Evolutionary conservation across 495 filamentous ascomycete species (phyloP).

Genomic region (Copromyces sp.): DNA sequence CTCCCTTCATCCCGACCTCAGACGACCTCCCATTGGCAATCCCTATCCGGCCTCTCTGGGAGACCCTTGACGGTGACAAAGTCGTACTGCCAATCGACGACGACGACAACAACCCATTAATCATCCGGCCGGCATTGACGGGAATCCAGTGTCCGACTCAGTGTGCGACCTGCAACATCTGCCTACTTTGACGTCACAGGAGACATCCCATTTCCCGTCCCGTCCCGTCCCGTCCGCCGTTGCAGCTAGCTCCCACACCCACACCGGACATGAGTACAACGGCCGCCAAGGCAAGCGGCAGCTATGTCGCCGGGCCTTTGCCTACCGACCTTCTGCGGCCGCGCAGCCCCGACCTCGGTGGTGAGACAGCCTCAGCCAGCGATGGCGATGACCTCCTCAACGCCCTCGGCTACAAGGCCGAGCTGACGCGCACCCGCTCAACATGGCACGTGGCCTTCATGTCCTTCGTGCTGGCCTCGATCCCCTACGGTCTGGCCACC

Average conservation of each 20-base stretch:
- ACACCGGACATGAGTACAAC: background rate
- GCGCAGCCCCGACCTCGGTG: background rate
- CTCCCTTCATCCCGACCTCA: background rate
- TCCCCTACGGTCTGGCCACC: slow-evolving; percentile 59
- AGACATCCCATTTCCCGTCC: background rate
- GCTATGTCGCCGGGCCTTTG: background rate
- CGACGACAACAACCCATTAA: background rate
- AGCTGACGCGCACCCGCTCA: slow-evolving; percentile 40
- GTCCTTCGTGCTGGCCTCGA: slow-evolving; percentile 44
- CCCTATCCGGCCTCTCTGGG: background rate
- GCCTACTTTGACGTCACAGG: background rate
- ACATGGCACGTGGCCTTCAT: slow-evolving; percentile 49
- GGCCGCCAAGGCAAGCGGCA: background rate
- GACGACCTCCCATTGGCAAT: background rate
- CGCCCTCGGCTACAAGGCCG: slow-evolving; percentile 43
- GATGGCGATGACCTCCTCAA: slow-evolving; percentile 39
- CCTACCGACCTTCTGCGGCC: background rate
- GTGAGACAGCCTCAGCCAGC: background rate
- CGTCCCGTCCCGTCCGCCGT: background rate
- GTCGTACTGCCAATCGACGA: background rate
- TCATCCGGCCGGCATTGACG: background rate
- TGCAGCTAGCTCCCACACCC: background rate
- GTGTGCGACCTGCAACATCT: background rate
- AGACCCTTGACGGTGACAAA: background rate
- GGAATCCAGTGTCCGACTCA: background rate